phyloP scores from a whole-genome alignment of 2,329 filamentous ascomycete genomes.

The Ascochyta clinopodiicola region DNA sequence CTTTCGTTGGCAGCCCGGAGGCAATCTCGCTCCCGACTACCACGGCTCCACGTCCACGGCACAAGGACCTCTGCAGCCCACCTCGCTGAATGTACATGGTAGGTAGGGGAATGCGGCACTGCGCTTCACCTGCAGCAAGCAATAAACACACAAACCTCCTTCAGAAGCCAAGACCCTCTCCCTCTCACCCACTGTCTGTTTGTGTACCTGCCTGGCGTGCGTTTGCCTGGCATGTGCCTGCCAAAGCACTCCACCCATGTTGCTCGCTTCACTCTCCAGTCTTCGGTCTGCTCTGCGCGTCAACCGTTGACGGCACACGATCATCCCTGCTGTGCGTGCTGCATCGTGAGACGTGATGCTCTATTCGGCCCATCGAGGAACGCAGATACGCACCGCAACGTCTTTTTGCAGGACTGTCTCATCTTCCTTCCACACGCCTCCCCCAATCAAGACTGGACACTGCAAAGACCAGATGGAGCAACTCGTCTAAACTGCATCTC shows the following conservation, averaged over 20 bases:
- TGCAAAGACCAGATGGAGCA: background rate
- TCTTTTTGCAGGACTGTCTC: background rate
- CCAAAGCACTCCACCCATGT: too few relatives aligned
- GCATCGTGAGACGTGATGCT: slow-evolving; percentile 7
- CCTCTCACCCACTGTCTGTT: too few relatives aligned
- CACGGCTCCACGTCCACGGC: slow-evolving; percentile 6
- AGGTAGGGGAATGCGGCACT: background rate
- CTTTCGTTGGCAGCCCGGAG: background rate
- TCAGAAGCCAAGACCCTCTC: background rate
- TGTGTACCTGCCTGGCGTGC: too few relatives aligned
- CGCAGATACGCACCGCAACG: slow-evolving; percentile 1
- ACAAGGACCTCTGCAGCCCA: slow-evolving; percentile 1
- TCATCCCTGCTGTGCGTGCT: slow-evolving; percentile 10
- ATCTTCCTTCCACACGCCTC: background rate
- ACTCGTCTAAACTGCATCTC: background rate
- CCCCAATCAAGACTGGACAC: background rate
- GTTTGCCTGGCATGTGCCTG: too few relatives aligned
- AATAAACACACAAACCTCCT: background rate
- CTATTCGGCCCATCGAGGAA: background rate
- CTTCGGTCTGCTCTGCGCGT: background rate
- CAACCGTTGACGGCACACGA: slow-evolving; percentile 6
- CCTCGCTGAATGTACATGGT: background rate
- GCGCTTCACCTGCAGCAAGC: background rate
- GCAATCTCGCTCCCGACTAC: background rate
- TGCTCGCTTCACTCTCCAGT: slow-evolving; percentile 4